Percentiles rank a stretch among this genome's conserved stretches.
Evolutionary conservation across 768 basidiomycete genomes (phyloP).

Genomic region (Leccinum rimulosum): DNA sequence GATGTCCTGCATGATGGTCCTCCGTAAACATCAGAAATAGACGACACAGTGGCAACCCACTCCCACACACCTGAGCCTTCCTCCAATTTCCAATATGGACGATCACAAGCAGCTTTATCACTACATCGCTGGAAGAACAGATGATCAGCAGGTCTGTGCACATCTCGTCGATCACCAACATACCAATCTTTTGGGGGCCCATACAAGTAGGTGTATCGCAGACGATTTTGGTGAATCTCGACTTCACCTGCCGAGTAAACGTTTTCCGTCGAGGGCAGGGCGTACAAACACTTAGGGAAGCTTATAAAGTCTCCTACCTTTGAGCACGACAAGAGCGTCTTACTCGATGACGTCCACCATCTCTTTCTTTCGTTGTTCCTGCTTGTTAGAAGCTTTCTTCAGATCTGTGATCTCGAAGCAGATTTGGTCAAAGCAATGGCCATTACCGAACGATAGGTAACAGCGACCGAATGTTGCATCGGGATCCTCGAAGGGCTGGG

Average conservation of each 20-base stretch:
- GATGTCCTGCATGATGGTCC: constrained; percentile 65
- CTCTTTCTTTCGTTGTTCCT: constrained; percentile 96
- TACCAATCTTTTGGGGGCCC: constrained; percentile 89
- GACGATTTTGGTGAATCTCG: constrained; percentile 96
- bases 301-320: constrained; percentile 80
- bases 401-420: constrained; percentile 80
- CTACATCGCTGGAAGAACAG: constrained; percentile 97
- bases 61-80: constrained; percentile 80
- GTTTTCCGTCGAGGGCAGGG: constrained; percentile 92
- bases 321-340: constrained; percentile 83
- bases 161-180: constrained; percentile 23
- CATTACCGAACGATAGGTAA: constrained; percentile 88
- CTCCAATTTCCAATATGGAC: constrained; percentile 99
- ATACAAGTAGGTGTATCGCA: constrained; percentile 89
- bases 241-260: constrained; percentile 96
- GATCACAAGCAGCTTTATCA: constrained; percentile 91
- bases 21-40: neutral
- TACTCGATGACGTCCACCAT: constrained; percentile 98
- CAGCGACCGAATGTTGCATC: constrained; percentile 91
- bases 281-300: constrained; percentile 91
- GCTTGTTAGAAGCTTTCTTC: constrained; percentile 95
- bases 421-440: constrained; percentile 83
- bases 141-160: constrained; percentile 33
- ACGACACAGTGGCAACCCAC: neutral
- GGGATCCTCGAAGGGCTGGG: constrained; percentile 91